Conservation (phyloP, 306 rosid genomes). For the Vigna unguiculata region DNA sequence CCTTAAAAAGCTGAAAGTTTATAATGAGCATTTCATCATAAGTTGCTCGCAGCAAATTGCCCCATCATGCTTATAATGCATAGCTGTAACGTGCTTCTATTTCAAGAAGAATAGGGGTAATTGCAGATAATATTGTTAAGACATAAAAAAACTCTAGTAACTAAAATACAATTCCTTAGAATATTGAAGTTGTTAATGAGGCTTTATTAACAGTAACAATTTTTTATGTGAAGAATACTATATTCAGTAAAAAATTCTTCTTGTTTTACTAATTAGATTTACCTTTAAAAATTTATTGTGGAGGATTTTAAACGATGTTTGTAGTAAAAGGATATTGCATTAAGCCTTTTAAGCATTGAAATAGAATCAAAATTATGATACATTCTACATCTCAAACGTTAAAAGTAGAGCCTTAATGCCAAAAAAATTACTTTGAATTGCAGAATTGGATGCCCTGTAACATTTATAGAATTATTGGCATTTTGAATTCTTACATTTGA, state of each 20-base stretch:
- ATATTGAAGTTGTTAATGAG: conserved; percentile 23
- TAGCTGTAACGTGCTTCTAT: background rate
- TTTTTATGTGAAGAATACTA: background rate
- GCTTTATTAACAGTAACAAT: background rate
- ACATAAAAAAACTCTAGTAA: conserved; percentile 3
- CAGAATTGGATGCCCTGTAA: conserved; percentile 26
- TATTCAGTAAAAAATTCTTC: background rate
- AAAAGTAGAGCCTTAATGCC: conserved; percentile 15
- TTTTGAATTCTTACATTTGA: conserved; percentile 39
- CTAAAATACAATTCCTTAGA: background rate
- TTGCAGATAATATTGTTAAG: conserved; percentile 23
- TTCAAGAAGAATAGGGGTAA: conserved; percentile 12
- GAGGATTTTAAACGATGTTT: background rate
- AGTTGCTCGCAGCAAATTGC: conserved; percentile 12
- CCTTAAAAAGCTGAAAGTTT: background rate
- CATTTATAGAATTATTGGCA: conserved; percentile 29
- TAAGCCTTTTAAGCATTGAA: conserved; percentile 11
- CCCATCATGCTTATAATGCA: conserved; percentile 17
- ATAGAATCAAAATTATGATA: background rate
- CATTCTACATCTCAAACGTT: conserved; percentile 20
- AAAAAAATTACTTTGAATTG: background rate
- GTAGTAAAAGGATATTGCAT: background rate
- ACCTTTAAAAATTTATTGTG: background rate
- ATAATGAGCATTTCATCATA: conserved; percentile 5
- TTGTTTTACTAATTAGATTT: background rate